phyloP scores from a whole-genome alignment of 2,329 filamentous ascomycete genomes.

The Geoglossum cookeanum region DNA sequence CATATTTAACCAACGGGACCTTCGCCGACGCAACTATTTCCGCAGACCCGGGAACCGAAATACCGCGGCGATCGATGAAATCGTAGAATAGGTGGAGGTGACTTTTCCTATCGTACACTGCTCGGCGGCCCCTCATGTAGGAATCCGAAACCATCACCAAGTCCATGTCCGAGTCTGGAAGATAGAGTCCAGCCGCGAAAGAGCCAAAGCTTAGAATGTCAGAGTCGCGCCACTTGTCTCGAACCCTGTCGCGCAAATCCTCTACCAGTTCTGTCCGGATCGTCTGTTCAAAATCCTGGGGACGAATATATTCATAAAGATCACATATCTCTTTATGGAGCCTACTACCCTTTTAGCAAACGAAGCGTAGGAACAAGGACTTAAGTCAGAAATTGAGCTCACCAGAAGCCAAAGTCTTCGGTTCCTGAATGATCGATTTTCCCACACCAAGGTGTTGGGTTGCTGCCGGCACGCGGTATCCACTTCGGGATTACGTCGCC shows the following conservation, averaged over 20 bases:
- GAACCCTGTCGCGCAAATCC: slow-evolving; percentile 43
- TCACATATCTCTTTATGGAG: slow-evolving; percentile 80
- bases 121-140: slow-evolving; percentile 31
- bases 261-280: slow-evolving; percentile 56
- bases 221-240: slow-evolving; percentile 36
- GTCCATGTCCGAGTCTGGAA: slow-evolving; percentile 81
- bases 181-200: slow-evolving; percentile 65
- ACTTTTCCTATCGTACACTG: slow-evolving; percentile 29
- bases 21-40: slow-evolving; percentile 56
- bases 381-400: slow-evolving; percentile 14
- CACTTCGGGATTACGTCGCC: slow-evolving; percentile 35
- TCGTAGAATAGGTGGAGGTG: slow-evolving; percentile 42
- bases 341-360: slow-evolving; percentile 24
- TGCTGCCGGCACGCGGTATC: slow-evolving; percentile 23
- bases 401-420: slow-evolving; percentile 37
- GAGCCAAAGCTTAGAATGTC: slow-evolving; percentile 72
- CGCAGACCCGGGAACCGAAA: slow-evolving; percentile 40
- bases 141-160: slow-evolving; percentile 58
- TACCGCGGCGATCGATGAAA: slow-evolving; percentile 34
- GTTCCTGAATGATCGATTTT: slow-evolving; percentile 33
- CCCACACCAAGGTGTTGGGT: slow-evolving; percentile 42
- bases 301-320: slow-evolving; percentile 72
- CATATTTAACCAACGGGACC: slow-evolving; percentile 83
- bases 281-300: slow-evolving; percentile 54
- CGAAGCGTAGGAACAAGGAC: neutral